Conservation (phyloP, 2,329 filamentous ascomycete species). For the Dryadomyces quercus-mongolicae region DNA sequence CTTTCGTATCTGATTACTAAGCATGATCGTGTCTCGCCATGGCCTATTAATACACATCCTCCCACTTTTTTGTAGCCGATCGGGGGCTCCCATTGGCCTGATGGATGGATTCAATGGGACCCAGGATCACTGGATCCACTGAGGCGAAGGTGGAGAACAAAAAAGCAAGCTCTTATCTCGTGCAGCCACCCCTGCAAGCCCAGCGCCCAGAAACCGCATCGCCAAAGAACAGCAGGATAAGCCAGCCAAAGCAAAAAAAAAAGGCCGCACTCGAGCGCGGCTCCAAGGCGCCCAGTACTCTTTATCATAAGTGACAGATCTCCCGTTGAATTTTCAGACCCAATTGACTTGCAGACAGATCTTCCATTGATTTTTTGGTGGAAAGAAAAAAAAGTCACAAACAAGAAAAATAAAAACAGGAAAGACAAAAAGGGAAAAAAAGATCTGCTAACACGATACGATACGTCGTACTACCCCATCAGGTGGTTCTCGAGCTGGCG, state of each 20-base stretch:
- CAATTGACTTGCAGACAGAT: not conserved
- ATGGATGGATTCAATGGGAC: not conserved
- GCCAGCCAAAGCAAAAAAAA: not conserved
- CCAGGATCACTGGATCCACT: not conserved
- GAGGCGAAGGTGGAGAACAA: not conserved
- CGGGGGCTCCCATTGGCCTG: not conserved
- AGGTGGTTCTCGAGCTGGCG: not conserved
- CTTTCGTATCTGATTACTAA: too few relatives aligned
- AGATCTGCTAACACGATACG: not conserved
- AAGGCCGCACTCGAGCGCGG: not conserved
- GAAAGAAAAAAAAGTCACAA: not conserved
- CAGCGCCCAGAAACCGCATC: not conserved
- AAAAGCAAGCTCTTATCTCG: not conserved
- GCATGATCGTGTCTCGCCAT: not conserved
- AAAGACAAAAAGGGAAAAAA: not conserved
- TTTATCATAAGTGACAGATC: not conserved
- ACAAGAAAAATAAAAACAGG: not conserved
- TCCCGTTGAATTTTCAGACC: not conserved
- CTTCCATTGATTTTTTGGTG: not conserved
- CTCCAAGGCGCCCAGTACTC: not conserved
- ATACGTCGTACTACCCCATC: not conserved
- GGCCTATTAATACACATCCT: not conserved
- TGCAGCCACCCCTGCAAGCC: not conserved
- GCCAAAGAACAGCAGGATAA: not conserved
- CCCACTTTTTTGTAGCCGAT: not conserved